These are phyloP conservation scores for Roridomyces roridus DNA, from an alignment of 768 basidiomycete species.

Conservation along the genomic window DNA sequence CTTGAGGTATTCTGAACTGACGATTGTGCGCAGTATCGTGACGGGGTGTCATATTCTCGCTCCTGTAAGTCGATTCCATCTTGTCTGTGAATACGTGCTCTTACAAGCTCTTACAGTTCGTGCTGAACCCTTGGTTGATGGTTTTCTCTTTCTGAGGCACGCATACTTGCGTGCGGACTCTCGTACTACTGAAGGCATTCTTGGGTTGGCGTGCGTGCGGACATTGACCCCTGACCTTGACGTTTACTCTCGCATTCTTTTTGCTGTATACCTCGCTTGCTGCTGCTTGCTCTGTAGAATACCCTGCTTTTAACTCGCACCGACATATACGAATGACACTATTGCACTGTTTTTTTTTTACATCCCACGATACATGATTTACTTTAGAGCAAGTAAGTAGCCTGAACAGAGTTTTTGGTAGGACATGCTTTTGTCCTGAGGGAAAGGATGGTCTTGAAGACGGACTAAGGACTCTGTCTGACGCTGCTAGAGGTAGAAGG, in stretches of 20 bases:
- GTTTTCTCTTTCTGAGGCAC: conserved; percentile 65
- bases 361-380: no score
- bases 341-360: neutral
- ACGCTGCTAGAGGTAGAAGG: no score
- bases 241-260: neutral
- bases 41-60: conserved; percentile 72
- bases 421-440: no score
- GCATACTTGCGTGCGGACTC: neutral
- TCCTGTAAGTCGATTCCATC: conserved; percentile 54
- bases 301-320: neutral
- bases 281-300: conserved; percentile 9
- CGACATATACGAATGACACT: conserved; percentile 16
- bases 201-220: neutral
- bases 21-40: conserved; percentile 55
- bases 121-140: conserved; percentile 58
- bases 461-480: no score
- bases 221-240: neutral
- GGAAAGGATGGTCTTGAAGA: no score
- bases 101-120: conserved; percentile 39
- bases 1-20: conserved; percentile 41
- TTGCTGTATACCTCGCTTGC: no score
- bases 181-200: neutral
- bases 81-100: neutral
- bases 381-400: no score
- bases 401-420: no score